Percentiles rank a stretch among this genome's conserved stretches.
These are phyloP conservation scores for Globisporangium ultimum DNA, from an alignment of 352 stramenopile genomes.

Conservation along the genomic window DNA sequence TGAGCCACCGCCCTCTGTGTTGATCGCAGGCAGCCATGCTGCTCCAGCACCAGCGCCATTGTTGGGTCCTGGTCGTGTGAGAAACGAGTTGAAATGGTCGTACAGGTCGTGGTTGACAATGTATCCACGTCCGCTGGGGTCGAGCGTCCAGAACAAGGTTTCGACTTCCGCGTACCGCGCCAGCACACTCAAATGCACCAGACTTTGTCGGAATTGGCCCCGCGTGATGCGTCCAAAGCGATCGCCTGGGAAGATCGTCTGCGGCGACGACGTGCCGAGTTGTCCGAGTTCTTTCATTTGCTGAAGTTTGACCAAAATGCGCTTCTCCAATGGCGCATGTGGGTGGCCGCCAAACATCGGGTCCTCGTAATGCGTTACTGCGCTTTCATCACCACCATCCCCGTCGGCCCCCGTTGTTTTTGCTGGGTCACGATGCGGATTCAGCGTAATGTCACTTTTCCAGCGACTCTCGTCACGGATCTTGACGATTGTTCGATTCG, in stretches of 20 bases:
- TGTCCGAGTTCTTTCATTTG: slow-evolving; percentile 65
- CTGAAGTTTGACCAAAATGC: slow-evolving; percentile 57
- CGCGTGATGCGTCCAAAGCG: slow-evolving; percentile 67
- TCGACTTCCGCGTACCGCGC: slow-evolving; percentile 69
- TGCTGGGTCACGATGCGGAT: slow-evolving; percentile 13
- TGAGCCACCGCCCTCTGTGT: slow-evolving; percentile 12
- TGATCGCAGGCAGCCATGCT: slow-evolving; percentile 28
- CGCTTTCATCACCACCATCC: background rate
- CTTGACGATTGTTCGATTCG: slow-evolving; percentile 59
- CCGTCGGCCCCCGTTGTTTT: slow-evolving; percentile 3
- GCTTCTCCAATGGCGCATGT: slow-evolving; percentile 35
- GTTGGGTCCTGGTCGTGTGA: background rate
- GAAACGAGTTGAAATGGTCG: slow-evolving; percentile 50
- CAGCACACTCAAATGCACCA: slow-evolving; percentile 60
- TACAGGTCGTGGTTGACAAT: slow-evolving; percentile 60
- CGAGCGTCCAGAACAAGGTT: slow-evolving; percentile 69
- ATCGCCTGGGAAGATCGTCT: slow-evolving; percentile 68
- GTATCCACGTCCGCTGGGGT: slow-evolving; percentile 60
- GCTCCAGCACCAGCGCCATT: background rate
- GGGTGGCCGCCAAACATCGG: slow-evolving; percentile 26
- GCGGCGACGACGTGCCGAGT: slow-evolving; percentile 37
- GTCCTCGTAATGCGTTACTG: slow-evolving; percentile 13
- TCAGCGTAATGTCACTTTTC: slow-evolving; percentile 40
- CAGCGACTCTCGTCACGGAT: slow-evolving; percentile 65
- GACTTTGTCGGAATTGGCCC: slow-evolving; percentile 68